These are phyloP conservation scores for Diplodia mutila DNA, from an alignment of 2,329 filamentous ascomycete genomes.

Conservation along the genomic window DNA sequence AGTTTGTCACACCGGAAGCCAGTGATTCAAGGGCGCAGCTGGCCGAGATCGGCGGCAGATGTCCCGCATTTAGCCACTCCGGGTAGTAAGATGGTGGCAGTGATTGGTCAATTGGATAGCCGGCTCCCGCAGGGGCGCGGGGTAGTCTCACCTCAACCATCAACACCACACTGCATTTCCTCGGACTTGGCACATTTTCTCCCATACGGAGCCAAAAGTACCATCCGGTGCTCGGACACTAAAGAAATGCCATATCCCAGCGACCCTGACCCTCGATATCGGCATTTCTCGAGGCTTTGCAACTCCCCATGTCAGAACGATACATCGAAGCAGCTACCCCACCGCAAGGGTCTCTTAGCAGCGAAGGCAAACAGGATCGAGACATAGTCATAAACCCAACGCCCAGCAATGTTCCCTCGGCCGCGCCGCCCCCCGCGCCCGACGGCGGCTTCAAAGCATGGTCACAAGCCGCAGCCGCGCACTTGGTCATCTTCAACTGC, in stretches of 20 bases:
- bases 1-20: neutral
- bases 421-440: slow-evolving; percentile 31
- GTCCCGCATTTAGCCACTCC: neutral
- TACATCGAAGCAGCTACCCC: neutral
- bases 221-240: neutral
- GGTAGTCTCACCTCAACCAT: neutral
- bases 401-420: slow-evolving; percentile 2
- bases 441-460: slow-evolving; percentile 60
- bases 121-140: neutral
- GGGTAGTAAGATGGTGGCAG: neutral
- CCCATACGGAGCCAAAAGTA: neutral
- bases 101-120: neutral
- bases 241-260: neutral
- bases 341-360: neutral
- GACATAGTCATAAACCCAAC: neutral
- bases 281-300: neutral
- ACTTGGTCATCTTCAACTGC: slow-evolving; percentile 28
- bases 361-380: neutral
- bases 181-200: neutral
- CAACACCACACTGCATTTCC: neutral
- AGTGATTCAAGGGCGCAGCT: neutral
- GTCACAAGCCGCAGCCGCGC: slow-evolving; percentile 36
- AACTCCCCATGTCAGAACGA: neutral
- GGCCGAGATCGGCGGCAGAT: neutral
- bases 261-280: neutral